Percentiles rank a stretch among this genome's conserved stretches.
Evolutionary conservation across 2,329 filamentous ascomycete species (phyloP).

Genomic region (Diplodia mutila): DNA sequence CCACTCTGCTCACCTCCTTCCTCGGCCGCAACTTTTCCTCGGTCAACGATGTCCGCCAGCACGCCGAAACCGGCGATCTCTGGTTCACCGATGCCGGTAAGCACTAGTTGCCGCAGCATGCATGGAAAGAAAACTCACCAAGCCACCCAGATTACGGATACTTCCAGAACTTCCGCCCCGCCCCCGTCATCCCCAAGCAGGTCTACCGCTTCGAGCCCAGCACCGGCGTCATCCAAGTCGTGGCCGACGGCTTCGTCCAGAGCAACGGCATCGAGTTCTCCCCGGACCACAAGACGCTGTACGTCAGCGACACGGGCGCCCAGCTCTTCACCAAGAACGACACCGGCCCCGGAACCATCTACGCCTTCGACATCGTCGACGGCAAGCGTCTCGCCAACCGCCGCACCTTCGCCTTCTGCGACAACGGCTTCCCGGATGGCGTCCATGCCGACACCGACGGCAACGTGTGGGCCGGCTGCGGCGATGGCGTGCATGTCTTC

Average conservation of each 20-base stretch:
- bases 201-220: constrained; percentile 50
- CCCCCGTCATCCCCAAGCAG: constrained; percentile 38
- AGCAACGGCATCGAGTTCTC: constrained; percentile 52
- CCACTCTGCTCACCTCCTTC: constrained; percentile 51
- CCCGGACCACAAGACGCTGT: constrained; percentile 49
- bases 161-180: constrained; percentile 38
- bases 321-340: constrained; percentile 37
- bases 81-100: constrained; percentile 52
- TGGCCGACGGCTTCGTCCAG: constrained; percentile 48
- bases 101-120: not conserved
- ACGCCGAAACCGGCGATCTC: constrained; percentile 49
- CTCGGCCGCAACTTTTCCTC: constrained; percentile 52
- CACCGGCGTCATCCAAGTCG: constrained; percentile 47
- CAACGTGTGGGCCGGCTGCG: constrained; percentile 61
- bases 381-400: constrained; percentile 42
- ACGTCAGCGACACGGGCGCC: constrained; percentile 50
- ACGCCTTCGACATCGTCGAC: constrained; percentile 49
- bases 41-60: constrained; percentile 49
- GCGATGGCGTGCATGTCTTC: constrained; percentile 61
- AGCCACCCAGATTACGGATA: constrained; percentile 29
- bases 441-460: constrained; percentile 58
- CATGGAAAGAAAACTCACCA: not conserved
- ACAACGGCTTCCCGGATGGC: constrained; percentile 62
- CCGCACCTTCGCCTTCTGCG: constrained; percentile 59
- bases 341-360: constrained; percentile 48